A percentile compares a stretch with the other conserved stretches of the same genome.
phyloP scores from a whole-genome alignment of 2,329 filamentous ascomycete species.

The Zasmidium cellare region DNA sequence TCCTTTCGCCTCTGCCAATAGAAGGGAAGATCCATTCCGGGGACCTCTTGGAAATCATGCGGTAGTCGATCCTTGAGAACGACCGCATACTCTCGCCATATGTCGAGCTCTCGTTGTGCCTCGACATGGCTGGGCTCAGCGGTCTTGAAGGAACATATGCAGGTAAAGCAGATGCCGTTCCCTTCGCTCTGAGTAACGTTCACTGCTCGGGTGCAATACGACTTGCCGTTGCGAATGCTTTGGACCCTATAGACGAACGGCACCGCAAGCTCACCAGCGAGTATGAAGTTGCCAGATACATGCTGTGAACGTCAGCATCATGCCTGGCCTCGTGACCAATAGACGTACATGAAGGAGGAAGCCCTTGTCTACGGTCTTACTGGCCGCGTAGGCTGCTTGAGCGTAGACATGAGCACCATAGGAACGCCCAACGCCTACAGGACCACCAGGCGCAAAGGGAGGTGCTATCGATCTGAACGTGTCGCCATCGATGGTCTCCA shows the following conservation, averaged over 20 bases:
- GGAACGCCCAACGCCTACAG: conserved; percentile 38
- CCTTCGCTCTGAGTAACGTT: conserved; percentile 51
- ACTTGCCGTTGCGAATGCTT: conserved; percentile 52
- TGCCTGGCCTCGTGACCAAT: background rate
- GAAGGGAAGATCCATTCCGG: conserved; percentile 38
- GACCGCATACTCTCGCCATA: conserved; percentile 37
- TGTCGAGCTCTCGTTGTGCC: conserved; percentile 36
- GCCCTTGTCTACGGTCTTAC: conserved; percentile 52
- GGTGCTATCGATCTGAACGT: conserved; percentile 43
- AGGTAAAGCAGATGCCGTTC: conserved; percentile 53
- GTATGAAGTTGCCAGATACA: conserved; percentile 55
- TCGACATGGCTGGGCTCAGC: conserved; percentile 38
- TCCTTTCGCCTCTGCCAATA: conserved; percentile 36
- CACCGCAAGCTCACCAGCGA: conserved; percentile 46
- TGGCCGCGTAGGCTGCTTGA: conserved; percentile 59
- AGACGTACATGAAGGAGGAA: conserved; percentile 52
- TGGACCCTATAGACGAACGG: conserved; percentile 55
- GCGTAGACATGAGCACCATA: conserved; percentile 60
- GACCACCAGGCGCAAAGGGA: conserved; percentile 45
- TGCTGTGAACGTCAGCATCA: conserved; percentile 39
- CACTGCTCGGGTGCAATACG: conserved; percentile 54
- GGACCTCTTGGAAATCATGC: conserved; percentile 34
- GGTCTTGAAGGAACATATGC: conserved; percentile 54
- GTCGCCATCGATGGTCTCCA: conserved; percentile 42
- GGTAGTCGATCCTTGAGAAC: conserved; percentile 37